These are phyloP conservation scores for Venustampulla echinocandica DNA, from an alignment of 495 filamentous ascomycete species.

Conservation along the genomic window DNA sequence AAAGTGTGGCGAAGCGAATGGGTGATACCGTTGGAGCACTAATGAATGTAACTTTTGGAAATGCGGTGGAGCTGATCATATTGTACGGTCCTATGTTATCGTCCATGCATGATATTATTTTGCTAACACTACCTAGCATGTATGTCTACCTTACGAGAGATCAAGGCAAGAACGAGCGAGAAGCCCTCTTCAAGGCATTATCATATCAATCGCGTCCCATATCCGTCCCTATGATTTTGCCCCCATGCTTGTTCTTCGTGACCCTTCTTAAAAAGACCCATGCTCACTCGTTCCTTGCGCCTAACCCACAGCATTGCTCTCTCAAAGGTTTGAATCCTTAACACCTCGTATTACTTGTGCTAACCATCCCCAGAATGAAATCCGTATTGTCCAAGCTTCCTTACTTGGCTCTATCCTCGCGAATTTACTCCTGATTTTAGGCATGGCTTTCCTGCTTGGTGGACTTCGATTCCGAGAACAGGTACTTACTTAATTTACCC, in stretches of 20 bases:
- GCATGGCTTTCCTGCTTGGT: conserved; percentile 82
- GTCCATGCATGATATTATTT: neutral
- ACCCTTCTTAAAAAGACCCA: conserved; percentile 21
- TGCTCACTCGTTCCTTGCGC: conserved; percentile 27
- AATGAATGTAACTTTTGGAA: conserved; percentile 83
- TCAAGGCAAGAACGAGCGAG: conserved; percentile 33
- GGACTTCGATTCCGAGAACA: conserved; percentile 84
- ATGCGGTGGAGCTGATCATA: conserved; percentile 84
- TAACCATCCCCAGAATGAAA: conserved; percentile 55
- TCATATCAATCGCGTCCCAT: conserved; percentile 32
- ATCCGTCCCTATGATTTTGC: conserved; percentile 20
- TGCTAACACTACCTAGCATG: conserved; percentile 30
- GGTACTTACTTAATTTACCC: conserved; percentile 27
- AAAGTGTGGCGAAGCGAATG: conserved; percentile 65
- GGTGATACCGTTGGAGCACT: conserved; percentile 75
- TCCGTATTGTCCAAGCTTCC: conserved; percentile 82
- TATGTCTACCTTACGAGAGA: conserved; percentile 30
- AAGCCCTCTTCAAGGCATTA: conserved; percentile 32
- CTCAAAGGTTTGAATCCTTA: conserved; percentile 39
- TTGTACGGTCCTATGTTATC: conserved; percentile 42
- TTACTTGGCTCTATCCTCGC: conserved; percentile 81
- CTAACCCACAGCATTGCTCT: conserved; percentile 50
- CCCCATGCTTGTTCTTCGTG: conserved; percentile 14
- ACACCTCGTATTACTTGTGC: conserved; percentile 27
- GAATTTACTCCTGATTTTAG: conserved; percentile 79